Conservation (phyloP, 192 early-diverging fungal genomes). For the Kickxella alabastrina region DNA sequence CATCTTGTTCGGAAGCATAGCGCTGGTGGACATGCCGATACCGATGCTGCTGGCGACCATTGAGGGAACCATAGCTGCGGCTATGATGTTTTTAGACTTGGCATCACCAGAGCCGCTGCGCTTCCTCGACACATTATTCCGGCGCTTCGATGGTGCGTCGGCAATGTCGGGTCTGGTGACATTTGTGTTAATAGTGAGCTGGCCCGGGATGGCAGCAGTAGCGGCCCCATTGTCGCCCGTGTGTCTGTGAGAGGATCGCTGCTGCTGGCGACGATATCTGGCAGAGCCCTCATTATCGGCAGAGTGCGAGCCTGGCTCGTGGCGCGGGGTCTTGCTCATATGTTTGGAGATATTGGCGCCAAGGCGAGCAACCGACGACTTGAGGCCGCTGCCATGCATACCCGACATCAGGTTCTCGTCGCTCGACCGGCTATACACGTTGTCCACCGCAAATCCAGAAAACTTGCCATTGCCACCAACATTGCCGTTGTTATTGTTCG, state of each 20-base stretch:
- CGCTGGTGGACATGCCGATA: conserved; percentile 50
- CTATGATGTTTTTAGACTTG: conserved; percentile 26
- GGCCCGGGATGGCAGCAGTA: background rate
- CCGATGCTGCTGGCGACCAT: conserved; percentile 49
- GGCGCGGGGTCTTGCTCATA: conserved; percentile 9
- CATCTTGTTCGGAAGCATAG: conserved; percentile 50
- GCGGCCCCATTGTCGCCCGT: background rate
- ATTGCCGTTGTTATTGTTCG: conserved; percentile 1
- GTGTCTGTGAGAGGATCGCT: background rate
- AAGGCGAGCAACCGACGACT: conserved; percentile 27
- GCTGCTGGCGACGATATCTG: background rate
- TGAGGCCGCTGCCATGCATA: conserved; percentile 18
- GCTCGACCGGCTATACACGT: background rate
- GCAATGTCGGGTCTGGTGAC: background rate
- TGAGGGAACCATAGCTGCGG: conserved; percentile 49
- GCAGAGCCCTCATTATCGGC: background rate
- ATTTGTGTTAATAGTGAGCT: conserved; percentile 5
- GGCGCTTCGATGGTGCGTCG: background rate
- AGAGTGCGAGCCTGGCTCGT: conserved; percentile 1
- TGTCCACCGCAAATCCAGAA: background rate
- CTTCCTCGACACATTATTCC: conserved; percentile 16
- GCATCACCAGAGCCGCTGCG: conserved; percentile 33
- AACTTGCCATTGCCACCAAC: background rate
- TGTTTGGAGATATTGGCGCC: conserved; percentile 27
- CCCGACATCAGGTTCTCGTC: conserved; percentile 1